Evolutionary conservation across 495 filamentous ascomycete species (phyloP).

Genomic region (Parathielavia hyrcaniae): DNA sequence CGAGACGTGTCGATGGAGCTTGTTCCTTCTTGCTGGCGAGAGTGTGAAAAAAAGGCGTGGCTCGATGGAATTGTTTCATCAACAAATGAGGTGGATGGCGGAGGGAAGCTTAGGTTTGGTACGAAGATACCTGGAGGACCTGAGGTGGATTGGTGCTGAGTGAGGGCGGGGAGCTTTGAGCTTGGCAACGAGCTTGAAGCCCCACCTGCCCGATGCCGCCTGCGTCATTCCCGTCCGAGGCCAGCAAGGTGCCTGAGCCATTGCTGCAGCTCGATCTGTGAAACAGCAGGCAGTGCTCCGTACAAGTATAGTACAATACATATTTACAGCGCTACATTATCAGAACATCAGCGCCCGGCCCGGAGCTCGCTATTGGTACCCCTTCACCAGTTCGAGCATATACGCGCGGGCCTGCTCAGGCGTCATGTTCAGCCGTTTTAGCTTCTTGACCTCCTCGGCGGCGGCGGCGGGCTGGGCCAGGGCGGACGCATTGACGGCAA

Average conservation of each 20-base stretch:
- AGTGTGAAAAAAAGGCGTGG: neutral
- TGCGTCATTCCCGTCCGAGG: conserved; percentile 2
- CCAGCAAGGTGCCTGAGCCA: neutral
- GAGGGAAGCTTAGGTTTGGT: neutral
- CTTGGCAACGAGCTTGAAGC: conserved; percentile 1
- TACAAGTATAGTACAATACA: neutral
- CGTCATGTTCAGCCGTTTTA: conserved; percentile 28
- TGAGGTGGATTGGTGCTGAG: neutral
- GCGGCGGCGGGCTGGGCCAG: conserved; percentile 7
- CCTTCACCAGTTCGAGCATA: conserved; percentile 32
- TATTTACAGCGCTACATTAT: neutral
- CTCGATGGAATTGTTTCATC: neutral
- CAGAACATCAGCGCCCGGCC: neutral
- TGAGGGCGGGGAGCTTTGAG: neutral
- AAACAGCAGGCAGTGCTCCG: neutral
- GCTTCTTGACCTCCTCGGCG: conserved; percentile 7
- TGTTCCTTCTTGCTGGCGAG: neutral
- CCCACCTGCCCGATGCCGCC: conserved; percentile 5
- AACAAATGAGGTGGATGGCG: neutral
- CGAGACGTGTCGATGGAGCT: neutral
- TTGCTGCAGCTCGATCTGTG: neutral
- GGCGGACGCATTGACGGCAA: conserved; percentile 34
- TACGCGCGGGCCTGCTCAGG: conserved; percentile 31
- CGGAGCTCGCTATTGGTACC: conserved; percentile 27
- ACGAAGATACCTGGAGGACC: neutral